Evolutionary conservation across 495 filamentous ascomycete genomes (phyloP), one percentile per base, ranked within the genome.

Genomic region (Penicillium antarcticum): DNA sequence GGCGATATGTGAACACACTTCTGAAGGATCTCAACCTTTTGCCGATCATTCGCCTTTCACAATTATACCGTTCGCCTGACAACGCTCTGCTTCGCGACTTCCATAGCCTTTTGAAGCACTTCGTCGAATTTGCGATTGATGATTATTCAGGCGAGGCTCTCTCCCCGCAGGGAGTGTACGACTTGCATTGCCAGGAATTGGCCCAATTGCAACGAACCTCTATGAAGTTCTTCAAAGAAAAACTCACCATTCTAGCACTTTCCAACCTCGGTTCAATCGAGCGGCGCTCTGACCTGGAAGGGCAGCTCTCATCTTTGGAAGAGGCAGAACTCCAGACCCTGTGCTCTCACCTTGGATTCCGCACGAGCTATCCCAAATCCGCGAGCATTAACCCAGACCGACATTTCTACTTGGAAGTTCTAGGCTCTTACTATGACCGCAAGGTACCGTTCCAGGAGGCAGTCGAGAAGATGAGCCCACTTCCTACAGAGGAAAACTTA

Each of bases 191-290:
- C 65, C 80, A 79, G 21, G 72, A 76, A 29, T 71, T 99, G 8
- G 89, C 90, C 31, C 84, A 80, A 38, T 71, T 99, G 45, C 94
- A 99, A 67, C 79, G 92, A 48, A 81, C 81, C 13, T 83, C 89
- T 2, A 76, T 97, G 56, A 91, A 88, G 62, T 71, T 87, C 54
- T 97, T 94, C 74, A 92, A 91, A 56, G 85, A 89, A 10, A 97
- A 96, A 66, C 72, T 99, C 23, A 94, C 85, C 21, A 86, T 97
- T 42, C 75, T 99, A 42, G 90, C 92, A 5, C 72, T 99, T 26
- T 91, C 94, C 2, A 97, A 99, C 57, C 92, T 95, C 61, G 91
- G 87, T 14, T 87, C 88, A 9, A 86, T 97, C 53, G 87, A 91
- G 44, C 82, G 87, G 60, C 79, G 89, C 39, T 65, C 75, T 2